Evolutionary conservation across 345 rosid genomes (phyloP), one percentile per base, ranked within the genome.

Genomic region (Syzygium jambos): DNA sequence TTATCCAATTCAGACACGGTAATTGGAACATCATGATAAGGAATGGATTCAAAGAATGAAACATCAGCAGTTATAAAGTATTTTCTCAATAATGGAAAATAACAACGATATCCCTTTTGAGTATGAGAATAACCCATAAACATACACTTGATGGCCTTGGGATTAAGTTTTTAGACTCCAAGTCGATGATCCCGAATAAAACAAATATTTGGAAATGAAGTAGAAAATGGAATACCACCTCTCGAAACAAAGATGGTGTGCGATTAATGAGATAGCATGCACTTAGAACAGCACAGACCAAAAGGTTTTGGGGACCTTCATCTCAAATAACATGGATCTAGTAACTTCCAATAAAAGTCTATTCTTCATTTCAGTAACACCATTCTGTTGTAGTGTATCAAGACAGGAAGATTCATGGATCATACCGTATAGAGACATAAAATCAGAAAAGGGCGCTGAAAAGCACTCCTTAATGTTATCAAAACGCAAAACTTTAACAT

Each of bases 101-200:
- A 59, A 27, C 0, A 59, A 0, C 17, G 11, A 12, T 59, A 59
- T 27, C 34, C 7, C 1, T 59, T 59, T 59, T 59, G 1, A 59
- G 30, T 29, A n/a, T 0, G 34, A 0, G 68, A 59, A 59, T 59
- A 59, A 27, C 68, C 13, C 13, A 59, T 7, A 59, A 59, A 59
- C 68, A 59, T 29, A 59, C 68, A 59, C 15, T 59, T 27, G 29
- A 59, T 27, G 34, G 34, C 13, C 30, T 27, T 27, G 16, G 68
- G 9, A 59, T 59, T 15, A 59, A 59, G 4, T 27, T 53, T 23
- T 56, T 10, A 56, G 23, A 56, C 23, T 56, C 61, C n/a, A 56
- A 0, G 0, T 56, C 61, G 0, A 59, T 59, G n/a, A 27, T 27
- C 68, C 27, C 0, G 38, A 34, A 34, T 34, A 34, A 34, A 34